Evolutionary conservation across 2,329 filamentous ascomycete genomes (phyloP), one percentile per base, ranked within the genome.

Genomic region (Elsinoe australis): DNA sequence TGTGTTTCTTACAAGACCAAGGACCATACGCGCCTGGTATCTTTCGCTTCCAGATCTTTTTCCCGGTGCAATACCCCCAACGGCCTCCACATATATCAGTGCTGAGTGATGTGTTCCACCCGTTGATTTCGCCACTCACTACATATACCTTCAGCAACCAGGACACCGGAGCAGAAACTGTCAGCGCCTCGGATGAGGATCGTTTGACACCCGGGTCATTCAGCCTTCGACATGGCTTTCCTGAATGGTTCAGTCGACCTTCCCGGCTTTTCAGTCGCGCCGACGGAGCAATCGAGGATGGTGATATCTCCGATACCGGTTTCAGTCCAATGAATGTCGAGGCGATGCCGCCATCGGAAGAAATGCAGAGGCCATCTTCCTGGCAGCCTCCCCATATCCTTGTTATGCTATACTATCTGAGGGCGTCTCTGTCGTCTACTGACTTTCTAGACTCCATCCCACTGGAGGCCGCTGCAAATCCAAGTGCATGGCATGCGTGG

Each of bases 401-500:
- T 44, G 47, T 39, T 32, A 34, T 31, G 18, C 65, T 96, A 50
- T 72, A 81, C 53, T 96, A 96, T 64, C 80, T 96, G 26, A 79
- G 83, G 52, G 83, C 82, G 54, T 76, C 87, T 0, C 95, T 98
- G 63, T 84, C 86, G 55, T 79, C 88, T 51, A 85, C 83, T 52
- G 67, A 71, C 0, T 76, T 94, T 5, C 71, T 96, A 2, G 88
- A 96, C 64, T 77, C 77, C 0, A 71, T 96, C 15, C 83, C 87
- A 1, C 69, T 94, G 1, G 80, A 87, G 54, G 85, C 85, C 14
- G 87, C 89, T 0, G 90, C 87, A 1, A 95, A 96, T 58, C 81
- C 85, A 2, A 87, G 88, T 5, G 92, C 90, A 17, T 96, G 88
- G 84, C 86, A 95, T 67, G 90, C 90, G 3, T 96, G 90, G 90